These are phyloP conservation scores for Spergularia marina DNA, from an alignment of 148 eudicot species.

Conservation along the genomic window DNA sequence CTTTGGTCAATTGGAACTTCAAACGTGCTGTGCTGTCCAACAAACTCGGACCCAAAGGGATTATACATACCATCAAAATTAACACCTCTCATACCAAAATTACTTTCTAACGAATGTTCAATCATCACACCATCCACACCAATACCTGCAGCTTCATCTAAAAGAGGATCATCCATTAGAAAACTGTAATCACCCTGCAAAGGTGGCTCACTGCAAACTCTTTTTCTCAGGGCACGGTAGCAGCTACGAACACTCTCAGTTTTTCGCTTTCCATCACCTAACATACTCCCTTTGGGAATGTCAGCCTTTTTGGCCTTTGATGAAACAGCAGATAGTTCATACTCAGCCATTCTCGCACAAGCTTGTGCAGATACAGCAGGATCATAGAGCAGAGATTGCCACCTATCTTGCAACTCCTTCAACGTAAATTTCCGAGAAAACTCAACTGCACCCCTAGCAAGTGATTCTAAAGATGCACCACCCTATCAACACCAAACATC, in stretches of 20 bases:
- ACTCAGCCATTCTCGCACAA: conserved; percentile 52
- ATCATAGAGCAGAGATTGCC: conserved; percentile 77
- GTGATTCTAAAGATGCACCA: conserved; percentile 89
- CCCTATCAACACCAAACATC: conserved; percentile 36
- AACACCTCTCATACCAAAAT: conserved; percentile 39
- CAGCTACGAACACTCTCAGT: conserved; percentile 54
- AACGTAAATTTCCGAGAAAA: conserved; percentile 73
- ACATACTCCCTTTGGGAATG: conserved; percentile 35
- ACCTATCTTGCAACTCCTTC: conserved; percentile 69
- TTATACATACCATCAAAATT: conserved; percentile 26
- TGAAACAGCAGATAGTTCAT: conserved; percentile 39
- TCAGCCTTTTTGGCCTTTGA: conserved; percentile 41
- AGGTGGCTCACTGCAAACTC: conserved; percentile 55
- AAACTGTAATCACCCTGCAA: conserved; percentile 46
- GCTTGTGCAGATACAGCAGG: conserved; percentile 60
- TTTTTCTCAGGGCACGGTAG: conserved; percentile 77
- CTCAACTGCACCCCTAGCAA: conserved; percentile 92
- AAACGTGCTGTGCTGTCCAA: conserved; percentile 29
- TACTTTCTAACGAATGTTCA: conserved; percentile 40
- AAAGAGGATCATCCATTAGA: conserved; percentile 40
- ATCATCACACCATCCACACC: conserved; percentile 33
- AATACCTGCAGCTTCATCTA: conserved; percentile 33
- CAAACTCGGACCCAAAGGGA: conserved; percentile 33
- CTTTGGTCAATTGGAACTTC: conserved; percentile 35
- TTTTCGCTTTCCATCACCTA: conserved; percentile 52